phyloP scores from a whole-genome alignment of 2,329 filamentous ascomycete species.

The Parascedosporium putredinis region DNA sequence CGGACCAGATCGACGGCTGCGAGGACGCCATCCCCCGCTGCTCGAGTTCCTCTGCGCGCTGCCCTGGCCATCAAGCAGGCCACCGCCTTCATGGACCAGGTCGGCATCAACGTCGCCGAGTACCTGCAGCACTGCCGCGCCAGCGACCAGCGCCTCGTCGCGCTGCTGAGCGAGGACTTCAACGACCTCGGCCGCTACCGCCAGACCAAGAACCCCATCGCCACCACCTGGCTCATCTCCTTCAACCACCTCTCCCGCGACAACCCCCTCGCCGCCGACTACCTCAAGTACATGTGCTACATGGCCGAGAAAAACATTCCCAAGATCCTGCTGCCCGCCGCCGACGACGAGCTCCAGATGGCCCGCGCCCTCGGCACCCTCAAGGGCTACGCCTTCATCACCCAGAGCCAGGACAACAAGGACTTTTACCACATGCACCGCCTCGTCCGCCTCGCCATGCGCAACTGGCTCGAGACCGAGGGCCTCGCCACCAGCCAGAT shows the following conservation, averaged over 20 bases:
- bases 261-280: not conserved
- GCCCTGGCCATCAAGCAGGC: not conserved
- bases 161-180: not conserved
- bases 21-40: not conserved
- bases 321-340: not conserved
- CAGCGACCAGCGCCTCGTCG: not conserved
- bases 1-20: not conserved
- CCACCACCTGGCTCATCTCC: not conserved
- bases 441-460: not conserved
- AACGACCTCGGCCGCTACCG: not conserved
- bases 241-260: not conserved
- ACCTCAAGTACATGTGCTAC: not conserved
- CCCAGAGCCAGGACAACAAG: not conserved
- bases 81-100: not conserved
- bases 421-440: not conserved
- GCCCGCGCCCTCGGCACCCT: not conserved
- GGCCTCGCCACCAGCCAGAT: too few species aligned
- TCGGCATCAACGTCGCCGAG: not conserved
- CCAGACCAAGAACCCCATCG: not conserved
- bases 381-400: not conserved
- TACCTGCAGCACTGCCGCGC: not conserved
- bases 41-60: not conserved
- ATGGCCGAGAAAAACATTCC: not conserved
- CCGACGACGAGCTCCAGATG: not conserved
- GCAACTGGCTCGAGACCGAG: too few species aligned